Evolutionary conservation across 352 stramenopile species (phyloP).

Genomic region (Pythium inflatum): DNA sequence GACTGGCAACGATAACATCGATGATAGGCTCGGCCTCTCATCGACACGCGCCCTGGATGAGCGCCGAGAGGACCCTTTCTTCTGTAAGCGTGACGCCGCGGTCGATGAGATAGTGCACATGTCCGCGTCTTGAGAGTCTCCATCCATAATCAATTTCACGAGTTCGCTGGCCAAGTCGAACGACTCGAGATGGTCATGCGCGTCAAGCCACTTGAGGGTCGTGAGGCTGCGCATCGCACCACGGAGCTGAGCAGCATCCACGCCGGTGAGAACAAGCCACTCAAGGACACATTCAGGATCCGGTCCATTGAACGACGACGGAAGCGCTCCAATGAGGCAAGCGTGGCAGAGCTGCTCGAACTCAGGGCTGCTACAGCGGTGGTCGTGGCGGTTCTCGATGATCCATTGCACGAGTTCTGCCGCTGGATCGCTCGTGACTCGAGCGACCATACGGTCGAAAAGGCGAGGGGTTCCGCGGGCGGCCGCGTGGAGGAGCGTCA

Average conservation of each 20-base stretch:
- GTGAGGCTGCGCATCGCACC: too few relatives aligned
- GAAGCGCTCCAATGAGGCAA: neutral
- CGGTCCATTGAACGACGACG: neutral
- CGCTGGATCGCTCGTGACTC: neutral
- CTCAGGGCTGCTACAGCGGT: neutral
- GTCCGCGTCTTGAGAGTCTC: neutral
- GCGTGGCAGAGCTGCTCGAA: neutral
- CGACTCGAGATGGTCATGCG: too few relatives aligned
- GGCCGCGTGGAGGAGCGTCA: neutral
- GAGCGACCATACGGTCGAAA: neutral
- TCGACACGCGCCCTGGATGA: neutral
- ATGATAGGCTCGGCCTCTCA: neutral
- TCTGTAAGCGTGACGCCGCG: neutral
- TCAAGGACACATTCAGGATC: neutral
- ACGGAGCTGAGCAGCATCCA: neutral
- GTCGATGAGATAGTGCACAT: neutral
- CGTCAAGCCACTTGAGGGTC: too few relatives aligned
- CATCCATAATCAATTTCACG: neutral
- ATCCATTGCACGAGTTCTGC: conserved; percentile 14
- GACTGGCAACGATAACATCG: neutral
- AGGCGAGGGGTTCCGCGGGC: neutral
- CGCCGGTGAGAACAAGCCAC: neutral
- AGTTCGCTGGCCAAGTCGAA: too few relatives aligned
- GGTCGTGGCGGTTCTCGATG: conserved; percentile 12
- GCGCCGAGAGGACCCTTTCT: neutral